These are phyloP conservation scores for Sporisorium sorghi DNA, from an alignment of 1,284 basidiomycete genomes.

Conservation along the genomic window DNA sequence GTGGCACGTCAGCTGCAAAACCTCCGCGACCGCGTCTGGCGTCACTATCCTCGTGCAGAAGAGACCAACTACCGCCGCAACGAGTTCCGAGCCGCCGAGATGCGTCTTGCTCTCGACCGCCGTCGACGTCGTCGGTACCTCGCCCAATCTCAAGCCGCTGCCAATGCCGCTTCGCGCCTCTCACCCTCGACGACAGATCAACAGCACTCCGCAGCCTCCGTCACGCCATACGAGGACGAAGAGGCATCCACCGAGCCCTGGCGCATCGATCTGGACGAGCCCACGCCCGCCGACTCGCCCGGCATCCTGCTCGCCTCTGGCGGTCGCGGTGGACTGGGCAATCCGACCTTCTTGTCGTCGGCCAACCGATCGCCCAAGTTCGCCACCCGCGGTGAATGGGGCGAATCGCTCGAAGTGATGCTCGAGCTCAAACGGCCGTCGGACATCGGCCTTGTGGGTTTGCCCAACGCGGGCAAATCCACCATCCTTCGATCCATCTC, in stretches of 20 bases:
- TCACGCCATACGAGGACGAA: constrained; percentile 38
- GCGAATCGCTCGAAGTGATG: constrained; percentile 83
- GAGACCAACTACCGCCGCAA: constrained; percentile 62
- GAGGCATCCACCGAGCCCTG: constrained; percentile 29
- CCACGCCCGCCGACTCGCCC: constrained; percentile 57
- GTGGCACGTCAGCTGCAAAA: constrained; percentile 41
- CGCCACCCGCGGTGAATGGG: constrained; percentile 76
- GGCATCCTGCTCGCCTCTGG: constrained; percentile 73
- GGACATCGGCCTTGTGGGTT: constrained; percentile 92
- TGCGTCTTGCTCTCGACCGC: constrained; percentile 56
- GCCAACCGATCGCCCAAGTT: constrained; percentile 69
- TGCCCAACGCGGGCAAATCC: constrained; percentile 85
- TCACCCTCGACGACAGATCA: constrained; percentile 17
- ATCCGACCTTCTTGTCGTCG: constrained; percentile 82
- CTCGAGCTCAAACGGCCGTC: constrained; percentile 95
- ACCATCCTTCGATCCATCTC: constrained; percentile 91
- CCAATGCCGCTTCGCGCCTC: constrained; percentile 7
- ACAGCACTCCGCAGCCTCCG: constrained; percentile 45
- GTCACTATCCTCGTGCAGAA: constrained; percentile 65
- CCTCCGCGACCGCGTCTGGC: constrained; percentile 63
- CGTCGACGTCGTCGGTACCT: constrained; percentile 38
- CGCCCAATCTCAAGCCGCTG: constrained; percentile 20
- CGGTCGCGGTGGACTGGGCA: constrained; percentile 87
- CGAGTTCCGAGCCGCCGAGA: constrained; percentile 60
- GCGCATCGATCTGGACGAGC: constrained; percentile 55